Conservation (phyloP, 495 filamentous ascomycete genomes). For the Talaromyces thailandensis region DNA sequence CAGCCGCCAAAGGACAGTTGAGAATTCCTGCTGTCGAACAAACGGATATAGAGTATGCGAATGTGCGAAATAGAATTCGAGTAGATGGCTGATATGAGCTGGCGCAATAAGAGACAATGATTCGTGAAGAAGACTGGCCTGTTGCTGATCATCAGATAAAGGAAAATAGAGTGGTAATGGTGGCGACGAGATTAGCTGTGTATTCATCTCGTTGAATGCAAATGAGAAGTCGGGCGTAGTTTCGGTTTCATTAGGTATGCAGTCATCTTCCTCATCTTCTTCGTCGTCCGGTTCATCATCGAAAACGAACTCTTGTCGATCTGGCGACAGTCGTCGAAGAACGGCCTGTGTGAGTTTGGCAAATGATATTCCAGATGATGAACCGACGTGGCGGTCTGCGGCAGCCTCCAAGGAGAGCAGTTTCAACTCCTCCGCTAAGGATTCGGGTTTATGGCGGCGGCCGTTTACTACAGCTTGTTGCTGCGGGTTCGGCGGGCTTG, state of each 20-base stretch:
- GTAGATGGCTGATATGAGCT: constrained; percentile 18
- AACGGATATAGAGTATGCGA: constrained; percentile 33
- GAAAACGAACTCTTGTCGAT: constrained; percentile 32
- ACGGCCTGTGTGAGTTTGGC: constrained; percentile 31
- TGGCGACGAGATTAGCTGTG: constrained; percentile 11
- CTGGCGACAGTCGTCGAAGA: constrained; percentile 35
- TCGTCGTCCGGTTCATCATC: constrained; percentile 9
- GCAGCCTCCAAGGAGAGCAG: constrained; percentile 26
- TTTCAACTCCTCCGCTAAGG: constrained; percentile 23
- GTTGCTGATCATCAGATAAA: neutral
- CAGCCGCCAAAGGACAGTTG: constrained; percentile 17
- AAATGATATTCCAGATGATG: constrained; percentile 27
- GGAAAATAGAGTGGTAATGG: constrained; percentile 12
- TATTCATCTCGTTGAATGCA: constrained; percentile 10
- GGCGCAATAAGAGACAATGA: constrained; percentile 13
- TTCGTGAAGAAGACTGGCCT: neutral
- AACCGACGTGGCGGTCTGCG: constrained; percentile 30
- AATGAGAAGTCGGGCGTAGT: constrained; percentile 9
- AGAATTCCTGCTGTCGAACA: constrained; percentile 20
- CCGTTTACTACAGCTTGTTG: neutral
- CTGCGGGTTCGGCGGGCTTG: neutral
- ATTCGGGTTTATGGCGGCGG: constrained; percentile 8
- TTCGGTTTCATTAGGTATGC: constrained; percentile 5
- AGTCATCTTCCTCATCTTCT: constrained; percentile 9
- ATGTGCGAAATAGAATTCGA: constrained; percentile 33